Base-by-base conservation (phyloP, 768 basidiomycete genomes). In the Asterophora parasitica region DNA sequence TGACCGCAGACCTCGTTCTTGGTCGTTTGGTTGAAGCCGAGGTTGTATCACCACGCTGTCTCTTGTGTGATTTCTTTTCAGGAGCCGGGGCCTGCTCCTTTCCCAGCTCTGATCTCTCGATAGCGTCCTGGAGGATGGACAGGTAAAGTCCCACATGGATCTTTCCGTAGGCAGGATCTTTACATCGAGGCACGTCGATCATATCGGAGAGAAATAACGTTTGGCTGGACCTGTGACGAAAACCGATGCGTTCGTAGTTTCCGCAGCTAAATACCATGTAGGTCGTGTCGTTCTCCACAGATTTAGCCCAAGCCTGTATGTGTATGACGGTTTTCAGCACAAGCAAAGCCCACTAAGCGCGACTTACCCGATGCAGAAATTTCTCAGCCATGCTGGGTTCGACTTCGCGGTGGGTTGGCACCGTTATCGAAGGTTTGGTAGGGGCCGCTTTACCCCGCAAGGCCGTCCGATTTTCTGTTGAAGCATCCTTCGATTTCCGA, bases 261-360 rank as follows among this genome's bases (percentile, higher is more conserved):
- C 60, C 54, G 23, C 56, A 59, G 23, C 50, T 46, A 11, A 61
- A 54, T 11, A 61, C 33, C 4, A 61, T 53, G 19, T 58, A 51
- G 16, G 50, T 58, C 19, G 48, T 52, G 17, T 59, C 40, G 16
- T 46, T 20, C 20, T 50, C 41, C 19, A 53, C 57, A 9, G 57
- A 39, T 34, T 46, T 38, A 12, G 46, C 48, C 57, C 57, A 59
- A 0, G 51, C 46, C 58, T 59, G 17, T n/a, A 9, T 20, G 7
- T 8, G 23, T 7, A 13, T n/a, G n/a, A n/a, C n/a, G n/a, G n/a
- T n/a, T n/a, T n/a, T n/a, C n/a, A n/a, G n/a, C n/a, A n/a, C n/a
- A n/a, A n/a, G n/a, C n/a, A n/a, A n/a, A n/a, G n/a, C n/a, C n/a
- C n/a, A n/a, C n/a, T n/a, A n/a, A n/a, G n/a, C n/a, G n/a, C n/a